Conservation (phyloP, 2,329 filamentous ascomycete genomes). For the Microascus cirrosus region DNA sequence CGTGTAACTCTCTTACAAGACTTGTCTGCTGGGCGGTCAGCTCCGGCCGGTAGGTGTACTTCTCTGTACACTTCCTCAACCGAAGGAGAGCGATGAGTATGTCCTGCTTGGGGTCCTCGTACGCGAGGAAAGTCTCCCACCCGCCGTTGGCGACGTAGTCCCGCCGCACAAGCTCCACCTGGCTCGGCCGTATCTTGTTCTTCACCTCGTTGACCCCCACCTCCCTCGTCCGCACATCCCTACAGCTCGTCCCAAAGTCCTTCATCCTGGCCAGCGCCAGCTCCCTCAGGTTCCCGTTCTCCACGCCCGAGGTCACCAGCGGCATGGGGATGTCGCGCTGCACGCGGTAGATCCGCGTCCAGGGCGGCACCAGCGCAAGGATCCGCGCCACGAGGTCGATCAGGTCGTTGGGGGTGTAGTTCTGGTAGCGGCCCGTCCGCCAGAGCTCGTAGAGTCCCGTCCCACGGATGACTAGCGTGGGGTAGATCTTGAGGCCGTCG, state of each 20-base stretch:
- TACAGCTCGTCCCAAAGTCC: conserved; percentile 93
- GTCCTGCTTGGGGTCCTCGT: conserved; percentile 97
- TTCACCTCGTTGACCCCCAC: conserved; percentile 99
- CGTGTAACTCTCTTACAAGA: conserved; percentile 87
- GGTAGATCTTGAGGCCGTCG: conserved; percentile 95
- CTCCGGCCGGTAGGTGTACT: conserved; percentile 86
- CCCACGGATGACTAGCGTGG: conserved; percentile 90
- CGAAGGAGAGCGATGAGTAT: conserved; percentile 88
- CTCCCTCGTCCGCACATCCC: conserved; percentile 90
- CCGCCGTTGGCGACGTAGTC: conserved; percentile 94
- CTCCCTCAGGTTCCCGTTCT: conserved; percentile 93
- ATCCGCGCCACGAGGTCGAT: conserved; percentile 97
- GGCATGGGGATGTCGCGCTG: conserved; percentile 99
- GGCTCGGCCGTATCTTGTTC: conserved; percentile 92
- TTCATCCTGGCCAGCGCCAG: conserved; percentile 96
- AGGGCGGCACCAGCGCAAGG: conserved; percentile 84
- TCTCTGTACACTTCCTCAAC: conserved; percentile 79
- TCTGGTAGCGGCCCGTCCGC: conserved; percentile 94
- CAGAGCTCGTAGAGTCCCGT: conserved; percentile 95
- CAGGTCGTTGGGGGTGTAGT: conserved; percentile 94
- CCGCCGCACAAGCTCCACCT: conserved; percentile 86
- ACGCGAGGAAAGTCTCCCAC: conserved; percentile 97
- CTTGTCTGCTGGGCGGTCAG: conserved; percentile 78
- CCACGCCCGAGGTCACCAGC: conserved; percentile 93
- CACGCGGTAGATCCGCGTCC: conserved; percentile 97